Base-by-base conservation (phyloP, 2,329 filamentous ascomycete genomes). In the Cladosporium sp. region DNA sequence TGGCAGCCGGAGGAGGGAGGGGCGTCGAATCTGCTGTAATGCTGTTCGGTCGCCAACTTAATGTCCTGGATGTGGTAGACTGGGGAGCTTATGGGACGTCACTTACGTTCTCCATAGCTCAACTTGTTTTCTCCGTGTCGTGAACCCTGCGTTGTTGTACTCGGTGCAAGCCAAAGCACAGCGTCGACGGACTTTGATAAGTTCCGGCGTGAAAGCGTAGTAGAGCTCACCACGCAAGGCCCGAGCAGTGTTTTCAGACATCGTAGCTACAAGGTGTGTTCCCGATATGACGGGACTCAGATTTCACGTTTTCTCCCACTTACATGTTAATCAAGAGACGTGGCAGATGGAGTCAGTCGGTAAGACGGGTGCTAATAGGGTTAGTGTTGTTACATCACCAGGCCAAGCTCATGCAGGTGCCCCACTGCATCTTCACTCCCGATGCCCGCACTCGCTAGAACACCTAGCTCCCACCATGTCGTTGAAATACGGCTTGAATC, bases 41-140 rank as follows among this genome's bases (percentile, higher is more conserved):
- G 57, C 88, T 91, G 28, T 32, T 2, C 44, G n/a, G 22, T 19
- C n/a, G n/a, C n/a, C n/a, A n/a, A n/a, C n/a, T n/a, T 25, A 22
- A 12, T n/a, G 5, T 20, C 10, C n/a, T 17, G 22, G 32, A 35
- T 17, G n/a, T 6, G 24, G 25, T 35, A 3, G 47, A 50, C 19
- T 24, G 24, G n/a, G 10, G 17, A 17, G 17, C 19, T 42, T n/a
- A n/a, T n/a, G 28, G 15, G 6, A n/a, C 25, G 19, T 42, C 19
- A 78, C 82, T 78, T 78, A 91, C 89, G 87, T 82, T 74, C 82
- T 83, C 81, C 85, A 91, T 39, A 92, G 73, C 67, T 88, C 82
- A 1, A 89, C 80, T 35, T 84, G 76, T 34, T 78, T 77, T 58
- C 90, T 79, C 39, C 89, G 81, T 2, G 83, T 72, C 4, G 82